Base-by-base conservation (phyloP, 164 flowering plant genomes). In the Nymphaea colorata region DNA sequence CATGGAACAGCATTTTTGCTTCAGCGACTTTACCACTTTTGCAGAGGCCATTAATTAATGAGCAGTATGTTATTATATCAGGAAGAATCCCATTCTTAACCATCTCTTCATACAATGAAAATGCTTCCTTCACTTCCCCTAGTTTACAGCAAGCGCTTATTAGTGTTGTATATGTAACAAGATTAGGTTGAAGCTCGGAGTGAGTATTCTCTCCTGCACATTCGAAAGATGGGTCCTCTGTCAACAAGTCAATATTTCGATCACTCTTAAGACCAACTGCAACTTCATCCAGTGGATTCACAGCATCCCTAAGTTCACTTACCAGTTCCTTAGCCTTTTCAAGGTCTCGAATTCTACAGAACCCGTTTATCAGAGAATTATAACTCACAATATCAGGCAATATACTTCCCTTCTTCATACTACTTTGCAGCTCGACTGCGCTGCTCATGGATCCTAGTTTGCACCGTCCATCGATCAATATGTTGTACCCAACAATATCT, bases 331-430 rank as follows among this genome's bases (percentile, higher is more conserved):
- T 81, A 8, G 96, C 96, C 66, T 72, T 76, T 41, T 45, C 81
- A 79, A 86, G 79, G 61, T 83, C 84, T 43, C 91, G 89, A 17
- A 64, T 74, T 69, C 68, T 77, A 75, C 93, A 90, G 61, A 79
- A 88, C 68, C 89, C 91, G 76, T 82, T 67, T 42, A 93, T 81
- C 79, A 93, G 66, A 61, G 85, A 86, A 73, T 89, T 92, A 67
- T 84, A 89, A 64, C 69, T 88, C 47, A 89, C 82, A 65, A 83
- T 81, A 67, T 89, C 93, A 36, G 93, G 86, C 14, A n/a, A 44
- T 4, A 82, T 8, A 12, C 82, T 83, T 44, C 78, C 86, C 57
- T 60, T 73, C 68, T 67, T 76, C 90, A 82, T 85, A 15, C 70
- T 76, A 72, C 73, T 82, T 70, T 79, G 64, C 76, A 86, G 68